Evolutionary conservation across 169 alveolate species (phyloP).

Genomic region (Blepharisma undulans): DNA sequence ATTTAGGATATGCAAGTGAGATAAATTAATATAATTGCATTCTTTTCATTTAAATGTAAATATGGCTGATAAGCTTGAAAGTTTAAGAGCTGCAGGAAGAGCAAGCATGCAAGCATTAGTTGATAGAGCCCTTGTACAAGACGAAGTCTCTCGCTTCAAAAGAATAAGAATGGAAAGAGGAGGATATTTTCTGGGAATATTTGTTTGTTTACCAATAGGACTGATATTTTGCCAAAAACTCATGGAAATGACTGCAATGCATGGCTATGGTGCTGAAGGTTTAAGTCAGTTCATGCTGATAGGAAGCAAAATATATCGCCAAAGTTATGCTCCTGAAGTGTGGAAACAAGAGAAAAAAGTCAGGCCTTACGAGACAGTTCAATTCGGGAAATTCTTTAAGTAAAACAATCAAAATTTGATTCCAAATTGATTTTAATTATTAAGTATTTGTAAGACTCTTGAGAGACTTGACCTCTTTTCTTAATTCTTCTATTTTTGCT

Average conservation of each 20-base stretch:
- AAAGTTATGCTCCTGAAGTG: background rate
- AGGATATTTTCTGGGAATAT: background rate
- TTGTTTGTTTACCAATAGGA: background rate
- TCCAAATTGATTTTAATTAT: too few relatives aligned
- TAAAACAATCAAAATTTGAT: background rate
- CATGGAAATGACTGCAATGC: background rate
- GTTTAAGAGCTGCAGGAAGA: background rate
- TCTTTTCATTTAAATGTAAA: too few relatives aligned
- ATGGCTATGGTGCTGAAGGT: background rate
- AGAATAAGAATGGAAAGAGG: background rate
- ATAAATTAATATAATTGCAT: too few relatives aligned
- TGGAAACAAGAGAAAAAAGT: background rate
- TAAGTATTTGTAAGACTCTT: background rate
- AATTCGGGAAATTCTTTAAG: background rate
- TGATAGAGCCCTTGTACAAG: background rate
- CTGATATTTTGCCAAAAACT: background rate
- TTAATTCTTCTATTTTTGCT: background rate
- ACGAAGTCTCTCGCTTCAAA: background rate
- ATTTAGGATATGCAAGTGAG: too few relatives aligned
- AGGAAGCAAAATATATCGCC: background rate
- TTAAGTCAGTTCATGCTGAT: background rate
- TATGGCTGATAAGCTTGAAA: background rate
- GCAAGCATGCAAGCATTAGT: background rate
- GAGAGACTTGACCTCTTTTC: background rate
- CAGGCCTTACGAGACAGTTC: conserved; percentile 2